Conservation (phyloP, 1,139 yeast genomes). For the Magnusiomyces suaveolens region DNA sequence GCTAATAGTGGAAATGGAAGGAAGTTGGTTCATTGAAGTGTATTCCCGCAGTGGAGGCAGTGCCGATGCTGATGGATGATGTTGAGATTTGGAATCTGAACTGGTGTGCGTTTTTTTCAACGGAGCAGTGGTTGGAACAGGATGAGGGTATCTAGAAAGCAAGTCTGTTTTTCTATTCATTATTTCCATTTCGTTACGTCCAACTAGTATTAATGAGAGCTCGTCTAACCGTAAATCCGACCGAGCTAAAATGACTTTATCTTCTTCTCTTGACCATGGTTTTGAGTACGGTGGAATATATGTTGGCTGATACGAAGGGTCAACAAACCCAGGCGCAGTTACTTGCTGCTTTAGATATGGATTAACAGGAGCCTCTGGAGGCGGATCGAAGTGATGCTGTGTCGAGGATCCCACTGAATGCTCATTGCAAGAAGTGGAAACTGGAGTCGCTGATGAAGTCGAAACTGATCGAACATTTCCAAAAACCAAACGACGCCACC, state of each 20-base stretch:
- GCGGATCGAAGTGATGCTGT: too few species aligned
- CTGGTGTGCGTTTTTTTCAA: too few species aligned
- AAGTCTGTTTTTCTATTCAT: slow-evolving; percentile 11
- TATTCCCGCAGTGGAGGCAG: slow-evolving; percentile 6
- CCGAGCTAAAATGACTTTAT: slow-evolving; percentile 52
- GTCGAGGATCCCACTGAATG: too few species aligned
- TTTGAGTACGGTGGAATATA: slow-evolving; percentile 8
- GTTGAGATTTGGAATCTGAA: not conserved
- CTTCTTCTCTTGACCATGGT: slow-evolving; percentile 54
- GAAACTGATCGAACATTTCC: slow-evolving; percentile 32
- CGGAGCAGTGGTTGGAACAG: not conserved
- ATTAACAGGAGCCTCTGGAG: slow-evolving; percentile 7
- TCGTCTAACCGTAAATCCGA: slow-evolving; percentile 64
- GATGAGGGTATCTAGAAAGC: not conserved
- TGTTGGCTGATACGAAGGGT: too few species aligned
- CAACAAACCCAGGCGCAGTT: not conserved
- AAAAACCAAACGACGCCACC: slow-evolving; percentile 61
- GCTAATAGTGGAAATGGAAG: not conserved
- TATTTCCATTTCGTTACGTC: slow-evolving; percentile 31
- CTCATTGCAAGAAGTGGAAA: slow-evolving; percentile 5
- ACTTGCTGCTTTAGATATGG: not conserved
- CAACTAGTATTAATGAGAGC: slow-evolving; percentile 60
- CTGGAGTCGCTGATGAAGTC: slow-evolving; percentile 5
- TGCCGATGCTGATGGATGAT: slow-evolving; percentile 1
- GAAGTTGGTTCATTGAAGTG: not conserved